Percentiles rank a stretch among this genome's conserved stretches.
Conservation (phyloP, 2,329 filamentous ascomycete genomes). For the Fonsecaea nubica region DNA sequence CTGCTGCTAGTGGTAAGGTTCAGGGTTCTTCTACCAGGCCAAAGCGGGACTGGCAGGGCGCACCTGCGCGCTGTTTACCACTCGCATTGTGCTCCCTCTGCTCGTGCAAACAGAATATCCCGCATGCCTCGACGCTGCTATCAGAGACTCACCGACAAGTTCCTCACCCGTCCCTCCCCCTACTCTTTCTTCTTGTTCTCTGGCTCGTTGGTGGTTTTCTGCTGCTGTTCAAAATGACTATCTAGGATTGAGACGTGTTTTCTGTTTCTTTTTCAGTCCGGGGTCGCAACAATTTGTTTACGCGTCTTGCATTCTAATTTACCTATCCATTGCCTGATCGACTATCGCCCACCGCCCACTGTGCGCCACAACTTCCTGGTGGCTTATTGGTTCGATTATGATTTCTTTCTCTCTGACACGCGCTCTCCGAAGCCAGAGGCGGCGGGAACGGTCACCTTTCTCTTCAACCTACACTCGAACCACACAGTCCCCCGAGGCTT, state of each 20-base stretch:
- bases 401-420: constrained; percentile 30
- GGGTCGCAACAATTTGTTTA: constrained; percentile 2
- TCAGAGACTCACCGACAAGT: constrained; percentile 6
- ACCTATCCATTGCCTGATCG: neutral
- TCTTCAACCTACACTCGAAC: constrained; percentile 42
- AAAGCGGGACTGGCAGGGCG: constrained; percentile 3
- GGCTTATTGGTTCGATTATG: constrained; percentile 21
- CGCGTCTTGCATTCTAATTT: constrained; percentile 8
- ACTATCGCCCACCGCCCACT: constrained; percentile 4
- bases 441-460: constrained; percentile 42
- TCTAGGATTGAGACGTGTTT: constrained; percentile 4
- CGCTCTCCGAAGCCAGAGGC: constrained; percentile 23
- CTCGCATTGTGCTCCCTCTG: neutral
- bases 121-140: neutral
- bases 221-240: neutral
- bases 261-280: neutral
- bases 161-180: neutral
- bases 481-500: constrained; percentile 27
- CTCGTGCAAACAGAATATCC: constrained; percentile 7
- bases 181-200: neutral
- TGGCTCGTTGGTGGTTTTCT: neutral
- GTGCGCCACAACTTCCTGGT: neutral
- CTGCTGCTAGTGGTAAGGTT: constrained; percentile 16
- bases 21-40: neutral
- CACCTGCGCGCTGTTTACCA: constrained; percentile 1